Evolutionary conservation across 768 basidiomycete genomes (phyloP).

Genomic region (Lactifluus subvellereus): DNA sequence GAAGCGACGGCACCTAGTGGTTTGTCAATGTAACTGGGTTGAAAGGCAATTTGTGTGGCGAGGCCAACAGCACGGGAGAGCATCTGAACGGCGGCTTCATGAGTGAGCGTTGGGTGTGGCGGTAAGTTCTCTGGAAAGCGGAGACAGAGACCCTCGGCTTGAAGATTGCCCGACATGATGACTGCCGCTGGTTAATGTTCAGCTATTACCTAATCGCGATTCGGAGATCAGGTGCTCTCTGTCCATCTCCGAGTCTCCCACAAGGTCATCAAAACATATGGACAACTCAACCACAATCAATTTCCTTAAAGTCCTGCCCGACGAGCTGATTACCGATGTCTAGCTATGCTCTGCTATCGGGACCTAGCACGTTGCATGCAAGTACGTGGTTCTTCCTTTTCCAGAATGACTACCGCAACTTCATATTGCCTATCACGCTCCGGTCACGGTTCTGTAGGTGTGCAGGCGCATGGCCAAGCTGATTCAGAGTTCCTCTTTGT

Average conservation of each 20-base stretch:
- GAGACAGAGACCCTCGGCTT: slow-evolving; percentile 59
- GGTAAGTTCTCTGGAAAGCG: slow-evolving; percentile 65
- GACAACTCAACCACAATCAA: not conserved
- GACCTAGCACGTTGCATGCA: slow-evolving; percentile 6
- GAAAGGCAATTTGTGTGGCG: slow-evolving; percentile 55
- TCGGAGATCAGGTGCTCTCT: too few species aligned
- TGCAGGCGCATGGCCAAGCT: slow-evolving; percentile 2
- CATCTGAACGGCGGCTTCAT: slow-evolving; percentile 55
- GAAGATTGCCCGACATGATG: slow-evolving; percentile 24
- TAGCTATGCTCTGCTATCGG: not conserved
- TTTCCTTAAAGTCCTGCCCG: not conserved
- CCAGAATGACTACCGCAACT: not conserved
- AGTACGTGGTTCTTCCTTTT: not conserved
- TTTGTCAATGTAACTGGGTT: slow-evolving; percentile 74
- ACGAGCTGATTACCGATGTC: slow-evolving; percentile 2
- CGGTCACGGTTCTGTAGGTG: not conserved
- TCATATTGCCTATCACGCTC: too few species aligned
- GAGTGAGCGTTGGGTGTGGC: slow-evolving; percentile 46
- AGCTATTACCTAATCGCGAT: too few species aligned
- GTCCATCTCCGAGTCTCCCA: too few species aligned
- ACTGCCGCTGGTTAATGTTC: not conserved
- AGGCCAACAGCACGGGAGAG: slow-evolving; percentile 53
- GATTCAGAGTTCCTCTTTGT: not conserved
- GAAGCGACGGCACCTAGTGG: slow-evolving; percentile 46
- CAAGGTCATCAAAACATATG: not conserved